These are phyloP conservation scores for Pseudogymnoascus sp. DNA, from an alignment of 2,329 filamentous ascomycete species.

Conservation along the genomic window DNA sequence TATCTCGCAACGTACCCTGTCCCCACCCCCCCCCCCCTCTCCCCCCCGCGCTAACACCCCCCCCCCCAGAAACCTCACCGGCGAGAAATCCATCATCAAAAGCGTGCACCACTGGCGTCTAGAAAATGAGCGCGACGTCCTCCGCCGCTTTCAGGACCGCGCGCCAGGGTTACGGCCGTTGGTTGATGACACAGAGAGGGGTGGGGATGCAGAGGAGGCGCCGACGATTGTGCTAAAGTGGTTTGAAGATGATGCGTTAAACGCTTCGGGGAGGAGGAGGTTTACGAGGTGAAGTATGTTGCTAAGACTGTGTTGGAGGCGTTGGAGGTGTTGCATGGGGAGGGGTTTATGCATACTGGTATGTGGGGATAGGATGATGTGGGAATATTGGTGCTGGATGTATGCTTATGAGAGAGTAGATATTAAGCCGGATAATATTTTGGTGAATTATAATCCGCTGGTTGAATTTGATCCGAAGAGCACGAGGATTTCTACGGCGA, in stretches of 20 bases:
- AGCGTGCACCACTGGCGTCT: constrained; percentile 18
- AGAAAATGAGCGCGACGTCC: constrained; percentile 21
- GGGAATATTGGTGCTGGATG: neutral
- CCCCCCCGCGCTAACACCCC: no score
- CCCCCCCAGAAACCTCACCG: constrained; percentile 6
- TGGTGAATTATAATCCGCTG: constrained; percentile 14
- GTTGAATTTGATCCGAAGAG: neutral
- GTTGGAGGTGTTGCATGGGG: constrained; percentile 20
- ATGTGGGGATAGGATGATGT: neutral
- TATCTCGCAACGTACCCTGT: constrained; percentile 15
- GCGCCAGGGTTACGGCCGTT: constrained; percentile 18
- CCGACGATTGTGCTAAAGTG: constrained; percentile 20
- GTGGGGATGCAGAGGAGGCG: constrained; percentile 10
- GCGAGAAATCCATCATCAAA: constrained; percentile 19
- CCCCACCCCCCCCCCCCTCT: neutral
- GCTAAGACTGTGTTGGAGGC: constrained; percentile 20
- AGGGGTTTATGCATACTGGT: constrained; percentile 21
- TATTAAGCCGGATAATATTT: neutral
- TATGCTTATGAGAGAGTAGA: neutral
- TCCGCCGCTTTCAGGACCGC: constrained; percentile 17
- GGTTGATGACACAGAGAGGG: constrained; percentile 18
- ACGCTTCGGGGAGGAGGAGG: constrained; percentile 17
- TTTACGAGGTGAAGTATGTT: constrained; percentile 18
- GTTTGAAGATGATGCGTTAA: constrained; percentile 19
- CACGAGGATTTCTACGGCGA: constrained; percentile 10